Evolutionary conservation across 2,329 filamentous ascomycete genomes (phyloP).

Genomic region (Colletotrichum musae): DNA sequence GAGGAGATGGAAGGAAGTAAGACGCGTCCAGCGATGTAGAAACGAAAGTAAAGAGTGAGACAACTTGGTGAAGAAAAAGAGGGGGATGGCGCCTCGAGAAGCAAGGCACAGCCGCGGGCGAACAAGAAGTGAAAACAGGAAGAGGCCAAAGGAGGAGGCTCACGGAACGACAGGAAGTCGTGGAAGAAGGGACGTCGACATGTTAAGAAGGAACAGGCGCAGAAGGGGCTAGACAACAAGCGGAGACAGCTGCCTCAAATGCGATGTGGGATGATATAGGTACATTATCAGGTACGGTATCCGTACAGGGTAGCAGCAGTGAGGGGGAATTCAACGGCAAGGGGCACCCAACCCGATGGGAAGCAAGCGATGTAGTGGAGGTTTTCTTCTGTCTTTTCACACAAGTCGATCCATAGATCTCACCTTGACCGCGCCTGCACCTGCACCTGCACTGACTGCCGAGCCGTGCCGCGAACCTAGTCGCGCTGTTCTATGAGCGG

Average conservation of each 20-base stretch:
- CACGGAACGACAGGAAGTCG: constrained; percentile 20
- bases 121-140: constrained; percentile 23
- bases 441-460: too few species aligned
- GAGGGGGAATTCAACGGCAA: too few species aligned
- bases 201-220: constrained; percentile 29
- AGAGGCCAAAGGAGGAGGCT: constrained; percentile 29
- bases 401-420: too few species aligned
- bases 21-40: constrained; percentile 6
- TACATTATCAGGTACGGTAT: neutral
- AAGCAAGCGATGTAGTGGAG: too few species aligned
- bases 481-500: too few species aligned
- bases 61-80: neutral
- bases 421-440: too few species aligned
- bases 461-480: too few species aligned
- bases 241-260: constrained; percentile 3
- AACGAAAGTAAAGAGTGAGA: constrained; percentile 8
- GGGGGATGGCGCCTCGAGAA: constrained; percentile 11
- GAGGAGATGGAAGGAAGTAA: constrained; percentile 21
- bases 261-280: neutral
- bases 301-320: neutral
- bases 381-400: too few species aligned
- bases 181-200: constrained; percentile 26
- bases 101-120: constrained; percentile 6
- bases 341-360: too few species aligned
- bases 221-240: constrained; percentile 13